Percentiles rank a stretch among this genome's conserved stretches.
These are phyloP conservation scores for Oryza nivara DNA, from an alignment of 176 grass and related monocot species.

Conservation along the genomic window DNA sequence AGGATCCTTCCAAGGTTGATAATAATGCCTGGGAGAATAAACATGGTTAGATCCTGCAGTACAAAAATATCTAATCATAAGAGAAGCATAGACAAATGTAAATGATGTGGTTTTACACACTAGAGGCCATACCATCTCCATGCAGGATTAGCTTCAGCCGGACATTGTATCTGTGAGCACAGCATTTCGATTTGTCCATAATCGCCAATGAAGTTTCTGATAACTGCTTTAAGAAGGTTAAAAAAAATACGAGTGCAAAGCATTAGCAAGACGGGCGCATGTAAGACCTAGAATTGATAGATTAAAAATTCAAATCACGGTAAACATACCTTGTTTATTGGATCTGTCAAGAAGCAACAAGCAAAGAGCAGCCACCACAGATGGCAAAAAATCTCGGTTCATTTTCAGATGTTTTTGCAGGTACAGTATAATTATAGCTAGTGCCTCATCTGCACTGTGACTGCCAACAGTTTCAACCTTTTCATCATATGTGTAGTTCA, in stretches of 20 bases:
- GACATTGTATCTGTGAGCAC: constrained; percentile 71
- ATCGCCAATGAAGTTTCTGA: constrained; percentile 44
- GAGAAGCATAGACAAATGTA: neutral
- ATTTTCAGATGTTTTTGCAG: constrained; percentile 66
- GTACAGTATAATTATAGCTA: constrained; percentile 71
- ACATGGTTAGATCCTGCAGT: neutral
- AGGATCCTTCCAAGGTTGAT: constrained; percentile 71
- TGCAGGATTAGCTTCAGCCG: constrained; percentile 67
- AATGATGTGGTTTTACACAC: neutral
- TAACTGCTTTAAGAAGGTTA: constrained; percentile 49
- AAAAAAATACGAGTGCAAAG: neutral
- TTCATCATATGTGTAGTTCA: constrained; percentile 46
- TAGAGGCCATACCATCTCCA: constrained; percentile 82
- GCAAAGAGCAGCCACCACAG: constrained; percentile 61
- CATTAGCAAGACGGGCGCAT: neutral
- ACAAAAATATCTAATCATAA: neutral
- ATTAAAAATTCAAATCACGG: constrained; percentile 19
- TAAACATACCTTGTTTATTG: constrained; percentile 44
- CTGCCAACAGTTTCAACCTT: constrained; percentile 36
- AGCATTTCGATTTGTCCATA: constrained; percentile 50
- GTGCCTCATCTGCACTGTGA: constrained; percentile 49
- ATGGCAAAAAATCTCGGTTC: constrained; percentile 57
- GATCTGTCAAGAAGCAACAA: constrained; percentile 61
- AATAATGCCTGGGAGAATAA: constrained; percentile 65
- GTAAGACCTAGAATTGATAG: neutral